Percentiles rank a stretch among this genome's conserved stretches.
Conservation (phyloP, 2,329 filamentous ascomycete species). For the Shiraia bambusicola region DNA sequence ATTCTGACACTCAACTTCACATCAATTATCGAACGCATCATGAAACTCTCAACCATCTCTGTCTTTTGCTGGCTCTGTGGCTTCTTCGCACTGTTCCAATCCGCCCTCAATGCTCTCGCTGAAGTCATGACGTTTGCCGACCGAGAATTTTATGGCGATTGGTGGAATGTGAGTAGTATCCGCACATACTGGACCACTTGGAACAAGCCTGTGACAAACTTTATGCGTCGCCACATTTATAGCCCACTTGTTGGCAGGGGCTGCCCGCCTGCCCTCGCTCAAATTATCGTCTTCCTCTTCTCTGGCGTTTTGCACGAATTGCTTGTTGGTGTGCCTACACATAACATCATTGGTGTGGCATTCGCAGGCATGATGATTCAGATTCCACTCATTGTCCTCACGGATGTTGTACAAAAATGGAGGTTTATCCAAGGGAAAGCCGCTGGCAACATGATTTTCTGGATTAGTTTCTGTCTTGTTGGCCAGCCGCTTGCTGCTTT, state of each 20-base stretch:
- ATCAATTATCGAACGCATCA: slow-evolving; percentile 81
- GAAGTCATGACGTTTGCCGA: slow-evolving; percentile 90
- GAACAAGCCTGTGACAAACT: slow-evolving; percentile 97
- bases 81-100: slow-evolving; percentile 96
- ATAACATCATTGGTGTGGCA: slow-evolving; percentile 89
- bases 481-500: slow-evolving; percentile 91
- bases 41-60: slow-evolving; percentile 95
- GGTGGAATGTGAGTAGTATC: slow-evolving; percentile 86
- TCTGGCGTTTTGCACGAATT: slow-evolving; percentile 90
- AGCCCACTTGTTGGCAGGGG: slow-evolving; percentile 83
- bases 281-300: slow-evolving; percentile 80
- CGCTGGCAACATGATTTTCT: slow-evolving; percentile 91
- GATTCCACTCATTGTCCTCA: slow-evolving; percentile 81
- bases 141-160: slow-evolving; percentile 92
- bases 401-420: slow-evolving; percentile 76
- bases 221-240: slow-evolving; percentile 94
- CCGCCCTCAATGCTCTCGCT: slow-evolving; percentile 84
- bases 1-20: slow-evolving; percentile 77
- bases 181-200: slow-evolving; percentile 92
- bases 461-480: slow-evolving; percentile 93
- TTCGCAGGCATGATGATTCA: slow-evolving; percentile 94
- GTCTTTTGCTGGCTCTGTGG: slow-evolving; percentile 96
- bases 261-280: slow-evolving; percentile 69
- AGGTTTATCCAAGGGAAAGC: slow-evolving; percentile 73
- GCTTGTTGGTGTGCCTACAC: slow-evolving; percentile 89